A percentile compares a stretch with the other conserved stretches of the same genome.
Conservation (phyloP, 225 moss, liverwort and hornwort genomes). For the Asterella californica region DNA sequence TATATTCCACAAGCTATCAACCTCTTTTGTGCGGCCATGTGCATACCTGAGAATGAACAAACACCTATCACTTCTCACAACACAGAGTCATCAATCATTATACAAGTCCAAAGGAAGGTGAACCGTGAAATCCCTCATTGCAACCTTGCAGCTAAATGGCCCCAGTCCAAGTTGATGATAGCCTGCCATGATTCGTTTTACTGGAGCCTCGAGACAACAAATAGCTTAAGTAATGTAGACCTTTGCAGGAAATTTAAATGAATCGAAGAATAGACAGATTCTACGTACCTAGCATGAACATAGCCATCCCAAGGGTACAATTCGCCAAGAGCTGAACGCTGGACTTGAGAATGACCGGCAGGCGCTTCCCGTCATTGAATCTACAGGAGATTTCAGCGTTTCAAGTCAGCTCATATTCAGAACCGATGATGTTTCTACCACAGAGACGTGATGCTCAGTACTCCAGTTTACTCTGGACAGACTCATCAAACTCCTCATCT, state of each 20-base stretch:
- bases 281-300: conserved; percentile 39
- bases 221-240: too few relatives aligned
- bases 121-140: too few relatives aligned
- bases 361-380: conserved; percentile 21
- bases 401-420: neutral
- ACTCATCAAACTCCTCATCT: too few relatives aligned
- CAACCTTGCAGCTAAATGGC: too few relatives aligned
- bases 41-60: conserved; percentile 25
- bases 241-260: too few relatives aligned
- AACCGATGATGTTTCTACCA: too few relatives aligned
- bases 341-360: conserved; percentile 14
- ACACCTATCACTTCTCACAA: too few relatives aligned
- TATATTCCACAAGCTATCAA: conserved; percentile 27
- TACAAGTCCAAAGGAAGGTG: too few relatives aligned
- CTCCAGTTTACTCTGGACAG: too few relatives aligned
- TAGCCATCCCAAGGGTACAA: conserved; percentile 31
- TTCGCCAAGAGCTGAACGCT: conserved; percentile 24
- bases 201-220: neutral
- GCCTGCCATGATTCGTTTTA: neutral
- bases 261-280: neutral
- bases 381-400: conserved; percentile 5
- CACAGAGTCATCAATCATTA: too few relatives aligned
- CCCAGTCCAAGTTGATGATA: too few relatives aligned
- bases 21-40: conserved; percentile 20
- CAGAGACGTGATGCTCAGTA: too few relatives aligned